Conservation (phyloP, 148 eudicot genomes). For the Vaccinium myrtillus region DNA sequence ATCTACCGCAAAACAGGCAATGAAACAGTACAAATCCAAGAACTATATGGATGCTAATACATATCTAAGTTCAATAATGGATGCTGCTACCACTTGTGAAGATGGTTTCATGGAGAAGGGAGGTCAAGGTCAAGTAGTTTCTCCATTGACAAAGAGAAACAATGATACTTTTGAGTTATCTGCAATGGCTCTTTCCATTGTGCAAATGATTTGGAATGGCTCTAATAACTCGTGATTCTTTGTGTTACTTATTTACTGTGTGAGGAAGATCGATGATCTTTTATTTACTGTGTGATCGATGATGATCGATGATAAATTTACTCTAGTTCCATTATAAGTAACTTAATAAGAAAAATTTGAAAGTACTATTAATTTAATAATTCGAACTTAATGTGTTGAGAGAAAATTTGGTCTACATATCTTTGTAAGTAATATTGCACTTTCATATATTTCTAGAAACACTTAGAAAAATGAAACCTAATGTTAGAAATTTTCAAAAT, state of each 20-base stretch:
- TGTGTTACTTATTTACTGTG: not conserved
- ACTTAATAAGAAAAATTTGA: too few relatives aligned
- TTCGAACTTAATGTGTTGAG: too few relatives aligned
- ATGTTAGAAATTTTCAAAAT: too few relatives aligned
- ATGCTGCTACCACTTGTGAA: conserved; percentile 58
- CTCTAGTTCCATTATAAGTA: too few relatives aligned
- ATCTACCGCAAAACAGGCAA: conserved; percentile 31
- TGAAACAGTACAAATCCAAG: conserved; percentile 27
- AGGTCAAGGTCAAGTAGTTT: conserved; percentile 24
- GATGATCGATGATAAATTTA: too few relatives aligned
- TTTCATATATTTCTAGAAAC: too few relatives aligned
- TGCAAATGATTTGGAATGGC: conserved; percentile 26
- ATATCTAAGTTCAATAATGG: conserved; percentile 48
- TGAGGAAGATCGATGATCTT: too few relatives aligned
- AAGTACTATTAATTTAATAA: too few relatives aligned
- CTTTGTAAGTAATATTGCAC: too few relatives aligned
- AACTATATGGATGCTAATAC: conserved; percentile 43
- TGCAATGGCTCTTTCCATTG: conserved; percentile 47
- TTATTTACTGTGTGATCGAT: too few relatives aligned
- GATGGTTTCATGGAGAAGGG: conserved; percentile 44
- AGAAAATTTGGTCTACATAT: too few relatives aligned
- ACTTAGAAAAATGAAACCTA: too few relatives aligned
- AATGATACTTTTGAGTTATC: conserved; percentile 37
- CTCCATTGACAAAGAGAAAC: conserved; percentile 48
- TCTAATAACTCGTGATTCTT: not conserved